Base-by-base conservation (phyloP, 805 yeast species). In the Sugiyamaella chiloensis region DNA sequence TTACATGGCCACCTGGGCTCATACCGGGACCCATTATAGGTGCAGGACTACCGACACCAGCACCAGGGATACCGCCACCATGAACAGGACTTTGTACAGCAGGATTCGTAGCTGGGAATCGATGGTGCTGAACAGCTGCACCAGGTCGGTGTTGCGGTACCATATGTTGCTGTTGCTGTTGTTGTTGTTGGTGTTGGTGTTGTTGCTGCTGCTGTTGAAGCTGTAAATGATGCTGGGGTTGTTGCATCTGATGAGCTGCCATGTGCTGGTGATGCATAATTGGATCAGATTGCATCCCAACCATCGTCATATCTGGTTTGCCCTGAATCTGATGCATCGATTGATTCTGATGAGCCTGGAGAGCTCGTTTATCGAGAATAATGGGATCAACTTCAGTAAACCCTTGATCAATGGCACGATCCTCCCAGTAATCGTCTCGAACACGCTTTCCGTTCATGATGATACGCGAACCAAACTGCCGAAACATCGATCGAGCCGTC, bases 361-460 rank as follows among this genome's bases (percentile, higher is more conserved):
- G 50, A 20, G 52, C 47, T 7, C 54, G 48, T 23, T 59, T 63
- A 42, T 64, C 68, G 24, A 48, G 27, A 8, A 59, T 47, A 8
- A 76, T 80, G 24, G 75, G 70, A 47, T 74, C 76, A 36, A 65
- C 66, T 21, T 71, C 70, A 1, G 73, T 69, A 43, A 74, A 72
- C 0, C 74, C 74, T 51, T 74, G 74, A 16, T 64, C 66, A 31
- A 59, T 62, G 0, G 73, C 72, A 2, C 63, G 55, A 2, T 64
- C 65, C 52, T 77, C 82, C 79, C 80, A 79, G 58, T 79, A 79
- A 58, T 79, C 84, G 59, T 79, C 83, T 2, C 60, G 51, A 3
- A 78, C 66, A 48, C 83, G 67, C 30, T 63, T 61, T 5, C 83
- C 84, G n/a, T 63, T 58, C 1, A 62, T 62, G 17, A 79, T 58